Evolutionary conservation across 495 filamentous ascomycete species (phyloP).

Genomic region (Annulohypoxylon maeteangense): DNA sequence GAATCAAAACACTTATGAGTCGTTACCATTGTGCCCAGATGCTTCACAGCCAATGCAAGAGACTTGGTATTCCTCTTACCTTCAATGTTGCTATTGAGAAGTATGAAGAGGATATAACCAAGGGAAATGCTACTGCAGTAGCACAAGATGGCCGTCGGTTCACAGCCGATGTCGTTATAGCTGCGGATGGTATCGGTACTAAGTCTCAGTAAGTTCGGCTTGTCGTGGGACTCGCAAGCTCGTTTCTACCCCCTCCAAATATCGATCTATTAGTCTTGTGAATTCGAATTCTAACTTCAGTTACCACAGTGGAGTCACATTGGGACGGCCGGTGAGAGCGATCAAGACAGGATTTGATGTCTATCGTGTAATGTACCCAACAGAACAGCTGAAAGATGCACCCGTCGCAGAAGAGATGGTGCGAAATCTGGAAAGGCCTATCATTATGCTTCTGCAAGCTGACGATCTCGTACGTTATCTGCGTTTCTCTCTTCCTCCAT

Average conservation of each 20-base stretch:
- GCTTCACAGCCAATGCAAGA: constrained; percentile 54
- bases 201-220: constrained; percentile 58
- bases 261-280: too few relatives aligned
- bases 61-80: constrained; percentile 55
- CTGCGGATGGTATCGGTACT: constrained; percentile 67
- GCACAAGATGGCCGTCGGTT: constrained; percentile 56
- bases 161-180: constrained; percentile 63
- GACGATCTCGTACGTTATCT: background rate
- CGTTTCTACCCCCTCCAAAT: too few relatives aligned
- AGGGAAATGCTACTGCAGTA: constrained; percentile 58
- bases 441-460: background rate
- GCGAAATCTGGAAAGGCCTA: background rate
- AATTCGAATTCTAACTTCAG: background rate
- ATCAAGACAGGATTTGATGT: constrained; percentile 15
- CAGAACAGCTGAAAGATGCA: constrained; percentile 8
- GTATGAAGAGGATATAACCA: constrained; percentile 53
- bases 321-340: constrained; percentile 20
- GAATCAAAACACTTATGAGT: constrained; percentile 28
- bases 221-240: too few relatives aligned
- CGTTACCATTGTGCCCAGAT: constrained; percentile 50
- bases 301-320: constrained; percentile 5
- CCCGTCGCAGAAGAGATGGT: constrained; percentile 7
- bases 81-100: constrained; percentile 52
- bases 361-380: constrained; percentile 22
- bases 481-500: background rate